Conservation (phyloP, 1,284 basidiomycete genomes). For the Cutaneotrichosporon curvatum region DNA sequence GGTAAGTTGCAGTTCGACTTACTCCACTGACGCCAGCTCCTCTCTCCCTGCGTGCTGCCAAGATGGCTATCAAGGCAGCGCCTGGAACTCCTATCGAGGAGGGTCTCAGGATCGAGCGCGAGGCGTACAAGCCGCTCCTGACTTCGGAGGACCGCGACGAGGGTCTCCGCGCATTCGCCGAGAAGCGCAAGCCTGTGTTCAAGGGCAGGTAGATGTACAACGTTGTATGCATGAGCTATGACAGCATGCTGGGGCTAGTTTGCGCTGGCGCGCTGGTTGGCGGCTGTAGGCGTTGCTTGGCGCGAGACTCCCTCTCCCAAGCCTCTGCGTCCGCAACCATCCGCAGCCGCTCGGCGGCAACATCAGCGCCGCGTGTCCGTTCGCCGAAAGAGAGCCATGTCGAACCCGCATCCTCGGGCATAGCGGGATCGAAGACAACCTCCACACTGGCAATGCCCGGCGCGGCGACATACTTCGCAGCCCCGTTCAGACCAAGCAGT, state of each 20-base stretch:
- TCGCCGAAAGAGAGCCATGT: conserved; percentile 14
- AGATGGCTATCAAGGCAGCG: conserved; percentile 76
- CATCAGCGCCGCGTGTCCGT: conserved; percentile 12
- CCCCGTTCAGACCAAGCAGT: conserved; percentile 17
- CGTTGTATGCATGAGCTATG: conserved; percentile 24
- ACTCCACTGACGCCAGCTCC: conserved; percentile 55
- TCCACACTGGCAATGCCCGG: conserved; percentile 39
- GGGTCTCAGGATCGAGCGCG: conserved; percentile 82
- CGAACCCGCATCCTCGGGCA: not conserved
- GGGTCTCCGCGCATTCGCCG: conserved; percentile 79
- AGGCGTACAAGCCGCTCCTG: conserved; percentile 77
- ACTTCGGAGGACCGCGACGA: conserved; percentile 71
- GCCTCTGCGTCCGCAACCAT: conserved; percentile 34
- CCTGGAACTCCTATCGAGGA: conserved; percentile 65
- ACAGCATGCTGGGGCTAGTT: not conserved
- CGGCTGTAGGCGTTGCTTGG: conserved; percentile 4
- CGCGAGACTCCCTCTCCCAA: conserved; percentile 32
- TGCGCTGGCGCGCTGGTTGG: not conserved
- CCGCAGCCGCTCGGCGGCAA: conserved; percentile 13
- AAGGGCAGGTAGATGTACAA: conserved; percentile 52
- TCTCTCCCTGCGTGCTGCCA: conserved; percentile 79
- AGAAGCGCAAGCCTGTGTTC: conserved; percentile 77
- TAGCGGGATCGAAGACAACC: conserved; percentile 30
- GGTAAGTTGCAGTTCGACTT: conserved; percentile 17
- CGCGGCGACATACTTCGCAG: conserved; percentile 1